These are phyloP conservation scores for Madurella fahalii DNA, from an alignment of 2,329 filamentous ascomycete species.

Conservation along the genomic window DNA sequence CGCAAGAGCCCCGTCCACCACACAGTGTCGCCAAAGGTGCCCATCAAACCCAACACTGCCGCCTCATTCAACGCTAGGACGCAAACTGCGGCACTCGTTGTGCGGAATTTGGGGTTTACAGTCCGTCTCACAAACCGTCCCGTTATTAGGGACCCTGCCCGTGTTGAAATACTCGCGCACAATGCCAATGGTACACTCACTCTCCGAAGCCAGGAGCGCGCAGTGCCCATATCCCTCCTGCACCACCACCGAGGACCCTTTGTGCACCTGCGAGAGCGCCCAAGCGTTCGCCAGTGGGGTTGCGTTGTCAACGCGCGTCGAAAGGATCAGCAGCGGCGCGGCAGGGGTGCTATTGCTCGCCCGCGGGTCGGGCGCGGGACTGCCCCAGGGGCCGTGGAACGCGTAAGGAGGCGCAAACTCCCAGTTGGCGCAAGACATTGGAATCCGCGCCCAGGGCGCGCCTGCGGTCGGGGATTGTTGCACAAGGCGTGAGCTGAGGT, in stretches of 20 bases:
- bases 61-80: no score
- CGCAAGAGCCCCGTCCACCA: no score
- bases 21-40: no score
- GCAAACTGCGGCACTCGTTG: slow-evolving; percentile 7
- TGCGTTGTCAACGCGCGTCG: slow-evolving; percentile 9
- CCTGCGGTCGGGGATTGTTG: slow-evolving; percentile 11
- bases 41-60: no score
- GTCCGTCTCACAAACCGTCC: slow-evolving; percentile 10
- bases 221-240: slow-evolving; percentile 11
- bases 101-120: slow-evolving; percentile 10
- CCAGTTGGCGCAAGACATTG: slow-evolving; percentile 10
- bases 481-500: not conserved
- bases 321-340: slow-evolving; percentile 16
- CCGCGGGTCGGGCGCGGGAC: not conserved
- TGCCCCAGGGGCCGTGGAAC: slow-evolving; percentile 12
- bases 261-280: slow-evolving; percentile 4
- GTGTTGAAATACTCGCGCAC: slow-evolving; percentile 12
- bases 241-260: slow-evolving; percentile 11
- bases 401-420: slow-evolving; percentile 5
- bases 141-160: slow-evolving; percentile 9
- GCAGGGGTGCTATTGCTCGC: not conserved
- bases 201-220: slow-evolving; percentile 4
- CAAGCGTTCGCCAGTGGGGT: slow-evolving; percentile 16
- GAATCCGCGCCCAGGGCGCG: slow-evolving; percentile 10
- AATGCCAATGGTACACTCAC: slow-evolving; percentile 2